These are phyloP conservation scores for Candida takata DNA, from an alignment of 805 yeast genomes.

Conservation along the genomic window DNA sequence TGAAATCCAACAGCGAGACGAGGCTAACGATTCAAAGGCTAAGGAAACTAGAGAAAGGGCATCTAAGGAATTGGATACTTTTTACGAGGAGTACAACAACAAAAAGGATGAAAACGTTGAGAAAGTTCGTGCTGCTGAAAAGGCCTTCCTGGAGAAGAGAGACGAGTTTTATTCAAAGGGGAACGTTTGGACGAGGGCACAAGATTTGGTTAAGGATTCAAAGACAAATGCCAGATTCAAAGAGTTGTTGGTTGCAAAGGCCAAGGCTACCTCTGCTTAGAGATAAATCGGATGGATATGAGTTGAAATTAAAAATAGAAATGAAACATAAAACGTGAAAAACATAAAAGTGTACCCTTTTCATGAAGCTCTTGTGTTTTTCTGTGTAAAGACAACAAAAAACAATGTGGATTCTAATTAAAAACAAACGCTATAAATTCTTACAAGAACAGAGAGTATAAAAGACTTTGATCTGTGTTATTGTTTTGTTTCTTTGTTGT, in stretches of 20 bases:
- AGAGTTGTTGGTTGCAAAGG: slow-evolving; percentile 23
- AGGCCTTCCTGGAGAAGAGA: slow-evolving; percentile 62
- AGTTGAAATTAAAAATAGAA: neutral
- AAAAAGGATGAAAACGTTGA: slow-evolving; percentile 69
- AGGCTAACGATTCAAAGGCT: slow-evolving; percentile 55
- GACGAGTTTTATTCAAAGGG: slow-evolving; percentile 77
- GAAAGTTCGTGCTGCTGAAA: slow-evolving; percentile 60
- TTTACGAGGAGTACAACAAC: slow-evolving; percentile 82
- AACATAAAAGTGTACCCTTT: too few species aligned
- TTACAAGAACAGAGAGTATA: too few species aligned
- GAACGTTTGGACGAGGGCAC: slow-evolving; percentile 72
- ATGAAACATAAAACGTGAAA: too few species aligned
- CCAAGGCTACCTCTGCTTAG: slow-evolving; percentile 16
- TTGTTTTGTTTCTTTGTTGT: neutral
- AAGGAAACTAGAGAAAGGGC: slow-evolving; percentile 69
- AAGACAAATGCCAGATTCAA: slow-evolving; percentile 24
- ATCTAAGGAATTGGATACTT: slow-evolving; percentile 77
- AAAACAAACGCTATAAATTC: too few species aligned
- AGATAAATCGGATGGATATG: neutral
- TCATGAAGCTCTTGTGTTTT: too few species aligned
- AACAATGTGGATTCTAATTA: too few species aligned
- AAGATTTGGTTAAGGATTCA: slow-evolving; percentile 36
- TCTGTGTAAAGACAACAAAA: too few species aligned
- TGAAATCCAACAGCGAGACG: slow-evolving; percentile 77
- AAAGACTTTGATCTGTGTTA: too few species aligned